Evolutionary conservation across 495 filamentous ascomycete genomes (phyloP).

Genomic region (Penicillium atrosanguineum): DNA sequence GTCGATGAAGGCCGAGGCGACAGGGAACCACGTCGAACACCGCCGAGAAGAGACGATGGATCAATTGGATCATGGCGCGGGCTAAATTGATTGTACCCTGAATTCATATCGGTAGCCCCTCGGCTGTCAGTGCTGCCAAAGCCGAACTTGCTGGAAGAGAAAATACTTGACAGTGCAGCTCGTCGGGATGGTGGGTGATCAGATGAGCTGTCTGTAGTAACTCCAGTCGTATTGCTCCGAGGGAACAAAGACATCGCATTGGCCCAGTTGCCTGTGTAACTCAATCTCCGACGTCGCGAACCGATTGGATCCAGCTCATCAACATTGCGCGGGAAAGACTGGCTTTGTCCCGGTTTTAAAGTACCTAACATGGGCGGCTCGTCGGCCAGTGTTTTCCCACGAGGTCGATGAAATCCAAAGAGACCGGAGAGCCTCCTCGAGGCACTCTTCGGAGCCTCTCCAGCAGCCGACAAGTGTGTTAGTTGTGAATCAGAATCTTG

Average conservation of each 20-base stretch:
- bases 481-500: conserved; percentile 34
- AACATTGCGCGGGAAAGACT: conserved; percentile 73
- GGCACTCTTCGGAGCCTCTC: conserved; percentile 47
- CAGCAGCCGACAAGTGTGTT: conserved; percentile 35
- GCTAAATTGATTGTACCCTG: conserved; percentile 61
- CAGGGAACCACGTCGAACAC: conserved; percentile 57
- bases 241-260: conserved; percentile 55
- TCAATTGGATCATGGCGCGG: conserved; percentile 58
- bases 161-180: conserved; percentile 45
- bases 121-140: conserved; percentile 39
- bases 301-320: conserved; percentile 68
- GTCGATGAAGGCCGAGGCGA: conserved; percentile 77
- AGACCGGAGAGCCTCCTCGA: conserved; percentile 56
- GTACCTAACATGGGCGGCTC: conserved; percentile 69
- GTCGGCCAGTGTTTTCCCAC: conserved; percentile 67
- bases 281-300: conserved; percentile 61
- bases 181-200: conserved; percentile 45
- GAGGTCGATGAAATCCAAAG: conserved; percentile 68
- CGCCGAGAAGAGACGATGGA: conserved; percentile 50
- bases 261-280: conserved; percentile 60
- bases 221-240: conserved; percentile 41
- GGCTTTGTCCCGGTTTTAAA: conserved; percentile 73
- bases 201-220: conserved; percentile 43
- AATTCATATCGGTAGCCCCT: conserved; percentile 43
- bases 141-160: conserved; percentile 43